These are phyloP conservation scores for Pseudozyma sp. DNA, from an alignment of 1,284 basidiomycete species.

Conservation along the genomic window DNA sequence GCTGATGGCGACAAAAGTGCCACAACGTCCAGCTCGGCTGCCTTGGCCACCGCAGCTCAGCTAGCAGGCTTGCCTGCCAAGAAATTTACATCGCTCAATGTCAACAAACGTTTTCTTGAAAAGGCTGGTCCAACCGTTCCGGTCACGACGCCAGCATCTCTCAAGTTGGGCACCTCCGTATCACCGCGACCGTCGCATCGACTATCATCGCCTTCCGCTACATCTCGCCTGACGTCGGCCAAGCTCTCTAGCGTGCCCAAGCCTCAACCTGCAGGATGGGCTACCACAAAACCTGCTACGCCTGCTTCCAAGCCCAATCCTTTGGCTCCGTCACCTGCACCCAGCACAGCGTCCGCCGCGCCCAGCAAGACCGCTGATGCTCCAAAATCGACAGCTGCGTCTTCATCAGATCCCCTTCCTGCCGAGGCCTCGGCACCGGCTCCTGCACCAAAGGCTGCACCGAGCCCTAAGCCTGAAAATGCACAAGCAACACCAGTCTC, in stretches of 20 bases:
- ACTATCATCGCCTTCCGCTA: constrained; percentile 39
- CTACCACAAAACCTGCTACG: constrained; percentile 34
- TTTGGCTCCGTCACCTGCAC: constrained; percentile 13
- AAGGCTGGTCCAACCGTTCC: constrained; percentile 54
- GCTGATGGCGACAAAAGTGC: neutral
- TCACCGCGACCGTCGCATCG: constrained; percentile 38
- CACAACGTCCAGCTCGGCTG: constrained; percentile 7
- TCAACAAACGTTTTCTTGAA: constrained; percentile 67
- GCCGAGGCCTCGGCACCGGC: constrained; percentile 41
- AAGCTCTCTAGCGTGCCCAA: constrained; percentile 55
- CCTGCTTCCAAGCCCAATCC: constrained; percentile 23
- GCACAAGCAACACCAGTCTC: constrained; percentile 6
- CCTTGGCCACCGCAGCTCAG: constrained; percentile 20
- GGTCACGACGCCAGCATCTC: constrained; percentile 18
- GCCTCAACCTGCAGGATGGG: constrained; percentile 51
- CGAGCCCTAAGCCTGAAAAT: constrained; percentile 33
- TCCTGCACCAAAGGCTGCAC: constrained; percentile 17
- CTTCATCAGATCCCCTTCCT: constrained; percentile 26
- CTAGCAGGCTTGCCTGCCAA: constrained; percentile 33
- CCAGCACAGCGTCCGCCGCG: constrained; percentile 1
- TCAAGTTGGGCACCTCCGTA: constrained; percentile 41
- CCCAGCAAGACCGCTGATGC: constrained; percentile 11
- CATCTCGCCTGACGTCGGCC: constrained; percentile 44
- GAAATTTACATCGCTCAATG: constrained; percentile 65
- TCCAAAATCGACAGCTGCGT: neutral